Evolutionary conservation across 108 stramenopile species (phyloP).

Genomic region (Stephanodiscus minutulus): DNA sequence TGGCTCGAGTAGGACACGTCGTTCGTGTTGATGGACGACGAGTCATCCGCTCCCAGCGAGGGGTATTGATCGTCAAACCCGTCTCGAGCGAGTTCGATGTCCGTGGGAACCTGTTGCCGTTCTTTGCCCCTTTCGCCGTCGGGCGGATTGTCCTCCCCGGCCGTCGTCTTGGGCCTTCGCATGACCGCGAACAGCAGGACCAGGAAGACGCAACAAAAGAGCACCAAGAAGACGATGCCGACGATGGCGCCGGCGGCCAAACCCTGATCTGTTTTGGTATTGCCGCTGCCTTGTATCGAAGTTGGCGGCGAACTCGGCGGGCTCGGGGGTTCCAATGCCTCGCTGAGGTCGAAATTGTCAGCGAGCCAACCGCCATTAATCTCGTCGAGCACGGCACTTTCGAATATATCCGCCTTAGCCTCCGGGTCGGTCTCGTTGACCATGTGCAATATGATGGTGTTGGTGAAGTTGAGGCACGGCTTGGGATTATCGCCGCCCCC

Average conservation of each 20-base stretch:
- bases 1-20: conserved; percentile 22
- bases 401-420: conserved; percentile 7
- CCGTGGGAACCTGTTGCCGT: conserved; percentile 18
- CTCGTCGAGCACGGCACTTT: conserved; percentile 16
- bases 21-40: conserved; percentile 23
- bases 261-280: not conserved
- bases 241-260: conserved; percentile 42
- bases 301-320: conserved; percentile 10
- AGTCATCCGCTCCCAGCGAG: conserved; percentile 19
- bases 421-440: conserved; percentile 23
- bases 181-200: conserved; percentile 6
- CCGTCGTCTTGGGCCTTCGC: conserved; percentile 5
- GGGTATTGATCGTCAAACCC: conserved; percentile 21
- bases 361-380: conserved; percentile 27
- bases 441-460: conserved; percentile 22
- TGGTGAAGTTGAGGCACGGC: conserved; percentile 31
- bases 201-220: conserved; percentile 36
- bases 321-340: conserved; percentile 31
- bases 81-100: conserved; percentile 5
- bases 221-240: conserved; percentile 48
- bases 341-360: conserved; percentile 29
- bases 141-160: conserved; percentile 20
- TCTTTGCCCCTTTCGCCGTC: not conserved
- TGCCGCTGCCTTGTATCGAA: not conserved
- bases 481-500: not conserved